Conservation (phyloP, 1,284 basidiomycete genomes). For the Ceratobasidium sp. region DNA sequence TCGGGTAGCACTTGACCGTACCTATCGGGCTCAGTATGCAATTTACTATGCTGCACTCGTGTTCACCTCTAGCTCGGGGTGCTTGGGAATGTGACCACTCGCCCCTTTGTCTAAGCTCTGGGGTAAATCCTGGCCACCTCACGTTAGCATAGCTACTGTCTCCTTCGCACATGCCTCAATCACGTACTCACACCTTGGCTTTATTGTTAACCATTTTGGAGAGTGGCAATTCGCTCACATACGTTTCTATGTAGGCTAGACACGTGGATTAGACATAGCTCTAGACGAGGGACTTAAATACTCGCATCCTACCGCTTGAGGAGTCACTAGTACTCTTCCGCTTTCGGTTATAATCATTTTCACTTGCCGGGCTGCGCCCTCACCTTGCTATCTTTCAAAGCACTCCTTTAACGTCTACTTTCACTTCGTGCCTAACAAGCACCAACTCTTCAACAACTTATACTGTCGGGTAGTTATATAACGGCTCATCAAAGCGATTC, state of each 20-base stretch:
- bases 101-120: conserved; percentile 13
- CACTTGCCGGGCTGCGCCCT: conserved; percentile 27
- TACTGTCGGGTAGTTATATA: neutral
- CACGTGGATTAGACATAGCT: neutral
- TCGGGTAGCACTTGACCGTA: neutral
- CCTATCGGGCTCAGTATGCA: neutral
- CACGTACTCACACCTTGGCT: neutral
- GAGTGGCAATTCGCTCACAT: conserved; percentile 13
- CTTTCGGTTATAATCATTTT: conserved; percentile 4
- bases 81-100: neutral
- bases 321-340: conserved; percentile 1
- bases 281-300: neutral
- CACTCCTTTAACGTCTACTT: conserved; percentile 31
- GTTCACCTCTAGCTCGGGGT: neutral
- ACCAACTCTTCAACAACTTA: neutral
- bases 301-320: neutral
- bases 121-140: neutral
- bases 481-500: neutral
- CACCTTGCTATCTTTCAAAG: neutral
- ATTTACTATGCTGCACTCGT: neutral
- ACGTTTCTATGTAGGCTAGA: neutral
- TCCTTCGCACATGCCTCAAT: neutral
- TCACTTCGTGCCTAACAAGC: conserved; percentile 3
- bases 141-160: conserved; percentile 25
- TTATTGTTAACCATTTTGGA: conserved; percentile 24